Base-by-base conservation (phyloP, 2,329 filamentous ascomycete genomes). In the Colletotrichum nymphaeae region DNA sequence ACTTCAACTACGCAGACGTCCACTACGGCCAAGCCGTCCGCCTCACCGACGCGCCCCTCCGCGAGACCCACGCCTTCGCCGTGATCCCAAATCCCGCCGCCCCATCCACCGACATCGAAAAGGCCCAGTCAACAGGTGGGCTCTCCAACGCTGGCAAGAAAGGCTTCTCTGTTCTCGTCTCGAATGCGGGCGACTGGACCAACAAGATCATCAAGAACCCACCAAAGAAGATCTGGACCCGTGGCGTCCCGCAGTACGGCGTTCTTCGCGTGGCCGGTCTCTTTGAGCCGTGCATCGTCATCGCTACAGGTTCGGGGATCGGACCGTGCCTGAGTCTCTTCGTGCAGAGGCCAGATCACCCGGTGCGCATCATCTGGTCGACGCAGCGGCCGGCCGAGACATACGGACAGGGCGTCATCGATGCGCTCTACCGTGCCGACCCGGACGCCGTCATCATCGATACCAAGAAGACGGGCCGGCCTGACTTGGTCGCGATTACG, bases 171-270 rank as follows among this genome's bases (percentile, higher is more conserved):
- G 85, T 93, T 35, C 84, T 95, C 35, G 87, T 95, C 32, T 94
- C 92, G 67, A 92, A 92, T 75, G 93, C 92, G 4, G 93, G 93
- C 26, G 93, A 95, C 82, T 95, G 93, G 93, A 95, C 93, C 0
- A 84, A 84, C 28, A 84, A 86, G 37, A 88, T 89, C 69, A 94
- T 95, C 81, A 83, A 86, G 60, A 85, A 87, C 60, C 90, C 90
- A 2, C 92, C 92, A 1, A 87, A 83, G 1, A 82, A 88, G 63
- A 82, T 95, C 58, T 95, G 91, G 91, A 89, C 92, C 5, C 89
- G 92, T 57, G 93, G 93, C 11, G 86, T 92, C 0, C 91, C 93
- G 1, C 88, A 91, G 3, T 90, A 88, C 73, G 93, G 93, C 53
- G 91, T 94, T 42, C 88, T 93, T 78, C 90, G 92, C 76, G 87